Evolutionary conservation across 108 stramenopile species (phyloP), one percentile per base, ranked within the genome.

Genomic region (Licmophora abbreviata): DNA sequence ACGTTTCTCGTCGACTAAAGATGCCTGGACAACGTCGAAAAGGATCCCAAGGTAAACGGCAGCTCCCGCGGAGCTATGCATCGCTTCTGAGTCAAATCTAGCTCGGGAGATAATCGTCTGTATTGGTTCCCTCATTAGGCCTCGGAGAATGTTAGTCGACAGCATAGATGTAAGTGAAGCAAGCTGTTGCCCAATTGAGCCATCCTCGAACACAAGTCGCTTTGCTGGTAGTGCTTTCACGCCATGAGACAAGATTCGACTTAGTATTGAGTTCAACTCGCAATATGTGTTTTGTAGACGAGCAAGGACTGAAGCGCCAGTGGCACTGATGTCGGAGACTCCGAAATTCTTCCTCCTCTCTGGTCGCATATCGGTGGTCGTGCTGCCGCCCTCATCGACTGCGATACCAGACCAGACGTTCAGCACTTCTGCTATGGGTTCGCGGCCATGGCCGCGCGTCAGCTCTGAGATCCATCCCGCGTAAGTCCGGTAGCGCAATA

Each of bases 381-480:
- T 26, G 14, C 1, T 46, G 1, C 1, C 10, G 34, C 40, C 56
- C 43, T 26, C 14, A 25, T 6, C 10, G 25, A 12, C 41, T 17
- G 22, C 36, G 2, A 38, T 28, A 22, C 30, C 41, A 33, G 46
- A 43, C 70, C 70, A 72, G 10, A 94, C 73, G 20, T 63, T 57
- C 30, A 97, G 38, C 10, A 94, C 69, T 76, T 95, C 94, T n/a
- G 88, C 83, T 44, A 97, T 93, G 15, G 93, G 89, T 51, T 94
- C 92, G 22, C 89, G 77, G 0, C 83, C 90, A 58, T 85, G 85
- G 29, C 94, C 92, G 11, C 94, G 81, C 7, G 90, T 85, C 46
- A 79, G 71, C 68, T 97, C 96, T 10, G 93, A 94, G 12, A 97
- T 58, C 94, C 94, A 97, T 0, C 96, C 96, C 36, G 78, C 58